phyloP scores from a whole-genome alignment of 2,329 filamentous ascomycete genomes.

The Aspergillus sp. region DNA sequence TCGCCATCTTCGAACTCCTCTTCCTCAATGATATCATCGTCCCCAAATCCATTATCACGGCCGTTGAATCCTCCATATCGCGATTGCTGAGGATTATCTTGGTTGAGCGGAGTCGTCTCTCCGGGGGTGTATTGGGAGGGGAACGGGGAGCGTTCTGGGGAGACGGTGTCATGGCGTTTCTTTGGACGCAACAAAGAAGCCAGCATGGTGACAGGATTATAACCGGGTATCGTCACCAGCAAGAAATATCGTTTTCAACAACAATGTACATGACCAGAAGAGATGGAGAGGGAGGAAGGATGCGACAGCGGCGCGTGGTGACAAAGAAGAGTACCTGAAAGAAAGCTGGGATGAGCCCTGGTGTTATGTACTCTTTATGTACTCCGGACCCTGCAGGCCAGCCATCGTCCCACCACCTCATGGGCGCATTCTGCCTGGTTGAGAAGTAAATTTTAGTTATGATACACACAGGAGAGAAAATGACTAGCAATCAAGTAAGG shows the following conservation, averaged over 20 bases:
- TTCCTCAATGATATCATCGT: constrained; percentile 21
- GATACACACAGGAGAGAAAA: no score
- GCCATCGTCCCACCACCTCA: no score
- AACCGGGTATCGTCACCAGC: no score
- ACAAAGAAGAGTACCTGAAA: background rate
- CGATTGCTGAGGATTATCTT: constrained; percentile 4
- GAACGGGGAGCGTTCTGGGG: constrained; percentile 22
- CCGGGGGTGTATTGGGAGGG: constrained; percentile 20
- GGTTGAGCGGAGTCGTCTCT: constrained; percentile 15
- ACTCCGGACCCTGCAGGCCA: no score
- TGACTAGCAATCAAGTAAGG: no score
- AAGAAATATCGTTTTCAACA: background rate
- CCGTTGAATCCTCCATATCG: constrained; percentile 1
- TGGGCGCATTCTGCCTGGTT: no score
- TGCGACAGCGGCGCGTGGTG: background rate
- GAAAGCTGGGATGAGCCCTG: no score
- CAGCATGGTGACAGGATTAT: constrained; percentile 17
- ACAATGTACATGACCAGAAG: background rate
- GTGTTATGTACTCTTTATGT: no score
- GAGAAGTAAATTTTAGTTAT: no score
- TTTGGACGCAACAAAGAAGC: constrained; percentile 26
- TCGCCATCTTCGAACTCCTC: constrained; percentile 36
- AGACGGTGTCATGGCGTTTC: constrained; percentile 14
- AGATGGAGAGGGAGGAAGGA: background rate
- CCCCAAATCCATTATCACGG: constrained; percentile 17